Evolutionary conservation across 164 flowering plant species (phyloP).

Genomic region (Pachysandra terminalis): DNA sequence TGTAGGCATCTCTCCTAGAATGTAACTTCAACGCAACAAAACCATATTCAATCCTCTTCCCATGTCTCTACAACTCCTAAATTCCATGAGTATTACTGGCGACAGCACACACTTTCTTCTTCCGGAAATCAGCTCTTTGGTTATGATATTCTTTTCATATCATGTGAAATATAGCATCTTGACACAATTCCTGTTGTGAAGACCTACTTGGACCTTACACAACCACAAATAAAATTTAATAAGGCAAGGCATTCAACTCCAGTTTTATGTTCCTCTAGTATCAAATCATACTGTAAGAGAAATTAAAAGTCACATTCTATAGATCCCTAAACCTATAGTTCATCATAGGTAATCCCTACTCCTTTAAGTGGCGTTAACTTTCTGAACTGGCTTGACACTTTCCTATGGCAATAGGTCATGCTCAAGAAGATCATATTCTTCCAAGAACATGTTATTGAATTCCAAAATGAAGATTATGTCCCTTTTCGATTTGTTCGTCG

Average conservation of each 20-base stretch:
- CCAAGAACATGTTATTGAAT: neutral
- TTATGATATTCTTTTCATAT: neutral
- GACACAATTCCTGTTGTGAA: neutral
- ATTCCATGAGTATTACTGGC: neutral
- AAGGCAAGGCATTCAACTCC: neutral
- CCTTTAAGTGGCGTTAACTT: neutral
- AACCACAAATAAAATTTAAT: neutral
- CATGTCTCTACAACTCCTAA: neutral
- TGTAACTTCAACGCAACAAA: no score
- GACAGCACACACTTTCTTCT: neutral
- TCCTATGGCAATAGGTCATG: neutral
- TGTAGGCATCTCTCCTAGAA: neutral
- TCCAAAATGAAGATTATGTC: neutral
- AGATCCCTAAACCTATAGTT: neutral
- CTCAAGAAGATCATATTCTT: neutral
- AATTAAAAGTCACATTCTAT: neutral
- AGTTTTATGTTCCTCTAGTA: neutral
- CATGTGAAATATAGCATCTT: neutral
- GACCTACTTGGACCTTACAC: neutral
- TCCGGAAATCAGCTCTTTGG: neutral
- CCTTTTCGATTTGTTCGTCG: no score
- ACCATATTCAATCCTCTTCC: no score
- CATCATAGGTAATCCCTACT: neutral
- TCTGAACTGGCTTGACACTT: neutral
- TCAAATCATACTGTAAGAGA: neutral